Conservation (phyloP, 1,139 yeast species). For the Suhomyces terraborum region DNA sequence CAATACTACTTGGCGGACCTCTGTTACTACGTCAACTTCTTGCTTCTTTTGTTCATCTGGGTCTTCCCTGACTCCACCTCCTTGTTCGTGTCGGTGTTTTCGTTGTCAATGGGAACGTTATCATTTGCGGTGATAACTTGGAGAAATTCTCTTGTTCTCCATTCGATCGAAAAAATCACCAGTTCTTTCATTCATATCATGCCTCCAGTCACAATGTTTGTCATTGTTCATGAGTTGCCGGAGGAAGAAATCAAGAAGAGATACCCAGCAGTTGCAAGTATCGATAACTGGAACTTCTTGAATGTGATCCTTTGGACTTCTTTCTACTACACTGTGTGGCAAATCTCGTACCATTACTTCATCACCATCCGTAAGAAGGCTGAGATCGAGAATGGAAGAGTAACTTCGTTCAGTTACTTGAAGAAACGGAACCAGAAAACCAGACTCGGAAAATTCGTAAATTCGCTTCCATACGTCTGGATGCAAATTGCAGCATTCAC, state of each 20-base stretch:
- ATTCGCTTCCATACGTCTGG: conserved; percentile 76
- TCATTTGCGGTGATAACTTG: conserved; percentile 95
- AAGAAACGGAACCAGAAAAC: conserved; percentile 69
- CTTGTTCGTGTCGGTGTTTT: conserved; percentile 79
- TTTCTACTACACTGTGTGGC: conserved; percentile 90
- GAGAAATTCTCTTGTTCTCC: conserved; percentile 91
- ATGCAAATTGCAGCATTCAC: conserved; percentile 87
- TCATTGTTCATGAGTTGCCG: conserved; percentile 79
- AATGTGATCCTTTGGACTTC: conserved; percentile 80
- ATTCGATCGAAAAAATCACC: conserved; percentile 91
- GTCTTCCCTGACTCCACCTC: conserved; percentile 70
- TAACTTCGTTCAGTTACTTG: conserved; percentile 85
- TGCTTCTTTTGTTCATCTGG: conserved; percentile 78
- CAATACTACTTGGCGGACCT: conserved; percentile 91
- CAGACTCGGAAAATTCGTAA: conserved; percentile 74
- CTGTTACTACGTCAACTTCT: conserved; percentile 84
- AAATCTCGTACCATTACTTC: conserved; percentile 83
- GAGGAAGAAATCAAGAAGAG: conserved; percentile 53
- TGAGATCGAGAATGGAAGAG: conserved; percentile 81
- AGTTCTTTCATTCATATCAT: conserved; percentile 86
- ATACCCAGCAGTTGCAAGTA: conserved; percentile 78
- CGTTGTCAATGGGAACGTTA: conserved; percentile 84
- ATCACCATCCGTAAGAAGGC: conserved; percentile 80
- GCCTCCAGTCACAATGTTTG: conserved; percentile 89
- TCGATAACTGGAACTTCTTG: conserved; percentile 69